Percentiles rank a stretch among this genome's conserved stretches.
These are phyloP conservation scores for Epichloe baconii DNA, from an alignment of 2,329 filamentous ascomycete species.

Conservation along the genomic window DNA sequence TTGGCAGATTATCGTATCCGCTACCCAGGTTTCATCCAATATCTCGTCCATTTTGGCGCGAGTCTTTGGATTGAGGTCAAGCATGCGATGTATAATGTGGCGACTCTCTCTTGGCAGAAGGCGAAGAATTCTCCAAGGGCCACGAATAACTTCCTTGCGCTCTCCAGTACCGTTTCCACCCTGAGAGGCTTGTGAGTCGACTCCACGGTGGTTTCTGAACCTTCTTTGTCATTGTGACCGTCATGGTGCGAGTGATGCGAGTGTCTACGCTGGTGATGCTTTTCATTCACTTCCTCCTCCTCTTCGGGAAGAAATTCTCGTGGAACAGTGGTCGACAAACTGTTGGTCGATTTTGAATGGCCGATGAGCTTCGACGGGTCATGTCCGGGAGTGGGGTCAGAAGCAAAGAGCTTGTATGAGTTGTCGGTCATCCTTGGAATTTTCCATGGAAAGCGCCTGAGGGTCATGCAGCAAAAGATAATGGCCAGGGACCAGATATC, in stretches of 20 bases:
- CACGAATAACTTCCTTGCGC: constrained; percentile 71
- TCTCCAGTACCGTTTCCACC: constrained; percentile 20
- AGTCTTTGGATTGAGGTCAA: constrained; percentile 73
- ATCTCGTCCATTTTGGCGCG: constrained; percentile 80
- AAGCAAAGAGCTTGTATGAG: constrained; percentile 85
- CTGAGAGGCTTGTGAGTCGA: constrained; percentile 7
- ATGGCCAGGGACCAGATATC: constrained; percentile 98
- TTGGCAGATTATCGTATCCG: constrained; percentile 68
- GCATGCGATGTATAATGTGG: constrained; percentile 83
- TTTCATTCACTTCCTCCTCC: constrained; percentile 11
- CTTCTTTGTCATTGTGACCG: background rate
- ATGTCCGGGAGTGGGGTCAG: constrained; percentile 66
- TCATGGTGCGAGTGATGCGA: constrained; percentile 4
- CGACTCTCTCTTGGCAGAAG: constrained; percentile 80
- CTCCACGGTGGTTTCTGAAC: constrained; percentile 1
- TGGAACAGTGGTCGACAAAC: constrained; percentile 25
- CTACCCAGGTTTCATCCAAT: constrained; percentile 80
- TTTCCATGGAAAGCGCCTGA: constrained; percentile 95
- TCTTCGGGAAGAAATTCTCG: constrained; percentile 27
- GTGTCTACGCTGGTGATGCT: constrained; percentile 9
- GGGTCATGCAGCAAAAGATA: constrained; percentile 97
- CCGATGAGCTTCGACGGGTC: constrained; percentile 41
- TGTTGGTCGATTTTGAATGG: constrained; percentile 31
- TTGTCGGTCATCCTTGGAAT: constrained; percentile 83
- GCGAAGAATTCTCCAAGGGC: constrained; percentile 80